These are phyloP conservation scores for Phytophthora foliorum DNA, from an alignment of 352 stramenopile genomes.

Conservation along the genomic window DNA sequence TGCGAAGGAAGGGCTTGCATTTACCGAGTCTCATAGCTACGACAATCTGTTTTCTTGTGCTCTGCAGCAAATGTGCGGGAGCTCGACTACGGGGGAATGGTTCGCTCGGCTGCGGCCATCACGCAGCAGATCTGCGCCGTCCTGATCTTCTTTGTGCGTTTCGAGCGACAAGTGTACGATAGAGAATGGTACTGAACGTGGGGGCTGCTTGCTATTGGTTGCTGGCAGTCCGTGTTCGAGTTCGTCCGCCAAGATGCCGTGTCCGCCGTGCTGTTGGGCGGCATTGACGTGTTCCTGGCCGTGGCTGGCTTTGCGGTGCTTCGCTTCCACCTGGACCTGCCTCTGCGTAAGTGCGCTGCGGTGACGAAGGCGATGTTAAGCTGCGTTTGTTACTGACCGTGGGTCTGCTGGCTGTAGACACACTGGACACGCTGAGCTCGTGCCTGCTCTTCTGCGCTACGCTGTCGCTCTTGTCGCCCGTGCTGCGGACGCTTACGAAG, in stretches of 20 bases:
- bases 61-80: conserved; percentile 80
- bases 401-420: conserved; percentile 34
- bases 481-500: conserved; percentile 91
- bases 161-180: background rate
- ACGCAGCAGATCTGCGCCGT: conserved; percentile 91
- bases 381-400: background rate
- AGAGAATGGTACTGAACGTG: background rate
- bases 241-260: conserved; percentile 68
- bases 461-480: conserved; percentile 89
- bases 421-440: conserved; percentile 67
- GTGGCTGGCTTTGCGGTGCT: conserved; percentile 67
- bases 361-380: background rate
- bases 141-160: conserved; percentile 89
- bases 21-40: background rate
- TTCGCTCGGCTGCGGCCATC: conserved; percentile 85
- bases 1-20: background rate
- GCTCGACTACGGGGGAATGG: conserved; percentile 88
- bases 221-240: conserved; percentile 73
- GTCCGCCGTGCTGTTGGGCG: conserved; percentile 62
- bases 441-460: conserved; percentile 86
- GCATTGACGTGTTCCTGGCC: conserved; percentile 67
- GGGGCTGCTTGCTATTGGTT: conserved; percentile 1
- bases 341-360: conserved; percentile 45
- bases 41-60: background rate
- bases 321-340: conserved; percentile 46